phyloP scores from a whole-genome alignment of 2,329 filamentous ascomycete genomes.

The Trichoderma afroharzianum region DNA sequence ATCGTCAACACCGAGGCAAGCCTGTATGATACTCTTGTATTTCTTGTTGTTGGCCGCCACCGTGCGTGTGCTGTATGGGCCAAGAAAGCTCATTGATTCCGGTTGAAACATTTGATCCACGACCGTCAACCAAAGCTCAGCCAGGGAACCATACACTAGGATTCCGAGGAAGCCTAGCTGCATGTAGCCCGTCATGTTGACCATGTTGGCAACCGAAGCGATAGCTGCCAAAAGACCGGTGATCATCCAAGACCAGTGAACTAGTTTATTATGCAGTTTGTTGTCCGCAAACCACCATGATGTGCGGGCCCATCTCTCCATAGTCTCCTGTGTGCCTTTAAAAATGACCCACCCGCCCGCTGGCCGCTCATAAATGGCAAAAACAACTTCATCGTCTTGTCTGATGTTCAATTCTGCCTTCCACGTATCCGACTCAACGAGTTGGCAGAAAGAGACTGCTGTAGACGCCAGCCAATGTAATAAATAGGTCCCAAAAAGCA shows the following conservation, averaged over 20 bases:
- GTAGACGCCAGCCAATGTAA: neutral
- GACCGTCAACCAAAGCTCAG: neutral
- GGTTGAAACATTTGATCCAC: neutral
- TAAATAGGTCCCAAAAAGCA: neutral
- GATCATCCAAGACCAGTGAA: neutral
- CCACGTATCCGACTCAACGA: neutral
- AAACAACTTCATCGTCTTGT: neutral
- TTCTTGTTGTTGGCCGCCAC: neutral
- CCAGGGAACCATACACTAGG: neutral
- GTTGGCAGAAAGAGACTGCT: neutral
- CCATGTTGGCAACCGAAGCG: neutral
- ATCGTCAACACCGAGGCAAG: neutral
- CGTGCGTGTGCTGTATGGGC: neutral
- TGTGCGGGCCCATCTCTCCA: neutral
- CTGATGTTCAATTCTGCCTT: neutral
- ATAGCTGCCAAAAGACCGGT: neutral
- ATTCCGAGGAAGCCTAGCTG: neutral
- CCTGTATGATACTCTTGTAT: neutral
- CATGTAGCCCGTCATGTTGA: neutral
- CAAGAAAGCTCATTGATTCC: neutral
- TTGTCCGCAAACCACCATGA: neutral
- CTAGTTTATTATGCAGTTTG: neutral
- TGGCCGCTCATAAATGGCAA: neutral
- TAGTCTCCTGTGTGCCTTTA: neutral
- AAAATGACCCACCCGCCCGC: neutral